Evolutionary conservation across 352 stramenopile species (phyloP), one percentile per base, ranked within the genome.

Genomic region (Globisporangium carolinianum): DNA sequence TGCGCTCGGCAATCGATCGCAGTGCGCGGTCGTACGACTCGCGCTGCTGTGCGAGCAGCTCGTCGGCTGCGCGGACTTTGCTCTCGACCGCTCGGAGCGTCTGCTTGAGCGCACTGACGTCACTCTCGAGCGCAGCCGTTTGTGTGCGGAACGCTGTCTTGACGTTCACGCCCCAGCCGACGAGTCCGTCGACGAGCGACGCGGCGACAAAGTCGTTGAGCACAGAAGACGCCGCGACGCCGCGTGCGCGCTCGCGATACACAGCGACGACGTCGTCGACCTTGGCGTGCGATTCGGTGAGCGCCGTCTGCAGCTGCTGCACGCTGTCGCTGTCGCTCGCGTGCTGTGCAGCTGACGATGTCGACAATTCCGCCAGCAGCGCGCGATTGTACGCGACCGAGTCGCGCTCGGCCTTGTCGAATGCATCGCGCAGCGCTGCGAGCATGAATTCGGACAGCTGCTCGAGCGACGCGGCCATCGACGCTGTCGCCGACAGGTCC

Each of bases 11-110:
- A 17, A 91, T 85, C 0, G 65, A 66, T 12, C 73, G 69, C 9
- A 91, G 50, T n/a, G 81, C 73, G 43, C 65, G 75, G 49, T 91
- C 75, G 47, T 77, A 88, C 3, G 76, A 79, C 5, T 83, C 66
- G 46, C 85, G 86, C 42, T 91, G 76, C 48, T 87, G 76, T 0
- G n/a, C 18, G 1, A 91, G 54, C 45, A 89, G 68, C 47, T 89
- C 75, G 38, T 85, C 69, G 1, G 75, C 63, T 12, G 70, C 79
- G 51, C 69, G 72, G 9, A 83, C 64, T 62, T 89, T 89, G 17
- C 71, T 68, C 62, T 91, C 81, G 14, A 85, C 46, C 32, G 66
- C 65, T 17, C 74, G 66, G 9, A 89, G 63, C 7, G 58, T 61
- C 56, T 89, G 76, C 60, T 81, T 76, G 35, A 65, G 61, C 1